Percentiles rank a stretch among this genome's conserved stretches.
Evolutionary conservation across 2,329 filamentous ascomycete genomes (phyloP).

Genomic region (Fusarium sp.): DNA sequence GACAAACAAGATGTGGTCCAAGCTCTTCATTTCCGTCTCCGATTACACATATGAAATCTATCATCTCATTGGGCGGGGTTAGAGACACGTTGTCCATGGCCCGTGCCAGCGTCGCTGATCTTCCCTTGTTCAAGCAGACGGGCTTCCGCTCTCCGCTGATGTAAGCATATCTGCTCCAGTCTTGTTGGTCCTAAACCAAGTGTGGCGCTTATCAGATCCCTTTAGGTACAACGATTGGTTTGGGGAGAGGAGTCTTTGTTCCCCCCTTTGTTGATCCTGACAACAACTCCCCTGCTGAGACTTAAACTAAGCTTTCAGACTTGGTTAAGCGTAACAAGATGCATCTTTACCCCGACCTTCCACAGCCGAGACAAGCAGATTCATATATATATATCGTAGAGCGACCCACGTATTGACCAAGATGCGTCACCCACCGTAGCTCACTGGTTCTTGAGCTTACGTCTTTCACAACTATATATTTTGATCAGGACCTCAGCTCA

Average conservation of each 20-base stretch:
- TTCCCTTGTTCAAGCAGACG: background rate
- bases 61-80: background rate
- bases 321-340: background rate
- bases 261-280: slow-evolving; percentile 14
- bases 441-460: background rate
- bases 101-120: slow-evolving; percentile 1
- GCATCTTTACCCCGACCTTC: background rate
- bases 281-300: slow-evolving; percentile 16
- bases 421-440: slow-evolving; percentile 34
- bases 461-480: background rate
- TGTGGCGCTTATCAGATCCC: slow-evolving; percentile 17
- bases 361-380: background rate
- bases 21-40: slow-evolving; percentile 13
- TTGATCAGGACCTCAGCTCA: background rate
- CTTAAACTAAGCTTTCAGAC: slow-evolving; percentile 21
- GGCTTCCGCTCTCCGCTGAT: slow-evolving; percentile 16
- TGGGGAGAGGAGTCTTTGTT: background rate
- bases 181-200: background rate
- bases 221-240: slow-evolving; percentile 4
- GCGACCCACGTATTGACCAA: slow-evolving; percentile 18
- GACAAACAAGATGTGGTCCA: slow-evolving; percentile 19
- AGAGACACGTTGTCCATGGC: background rate
- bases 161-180: slow-evolving; percentile 19
- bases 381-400: slow-evolving; percentile 29
- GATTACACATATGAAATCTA: background rate